Evolutionary conservation across 1,284 basidiomycete species (phyloP), one percentile per base, ranked within the genome.

Genomic region (Phellinidium pouzarii): DNA sequence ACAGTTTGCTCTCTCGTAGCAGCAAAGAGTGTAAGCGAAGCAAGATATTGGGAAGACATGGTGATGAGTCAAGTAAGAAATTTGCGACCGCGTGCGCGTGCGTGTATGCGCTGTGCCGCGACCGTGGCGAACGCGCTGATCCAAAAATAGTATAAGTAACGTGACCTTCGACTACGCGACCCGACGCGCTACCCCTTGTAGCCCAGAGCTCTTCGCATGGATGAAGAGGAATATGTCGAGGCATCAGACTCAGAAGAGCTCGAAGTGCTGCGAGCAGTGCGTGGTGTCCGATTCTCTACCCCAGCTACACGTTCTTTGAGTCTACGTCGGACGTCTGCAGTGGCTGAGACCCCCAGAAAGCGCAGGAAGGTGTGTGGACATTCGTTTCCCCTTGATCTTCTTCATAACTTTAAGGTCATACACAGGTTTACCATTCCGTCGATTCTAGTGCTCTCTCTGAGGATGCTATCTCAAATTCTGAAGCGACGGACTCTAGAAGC

Each of bases 201-300:
- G 38, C 19, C 26, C 14, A 25, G 19, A 20, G 20, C 50, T 44
- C 19, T 3, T 45, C 3, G 7, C 49, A 55, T 51, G 53, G 48
- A 50, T 20, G 36, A n/a, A 14, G 19, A 70, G 8, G 78, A 79
- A 37, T 65, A 71, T 51, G 75, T 82, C n/a, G 80, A 81, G 61
- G 82, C 80, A 9, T 82, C 80, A 1, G 80, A 82, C 56, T 61
- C 68, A 38, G 80, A 82, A 53, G 79, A 82, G 58, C 68, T 69
- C 17, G 77, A 77, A 59, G 67, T 70, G 29, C 57, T 73, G 9
- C 50, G 58, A 25, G 55, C 60, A 12, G 43, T 44, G 17, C 27
- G 27, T 23, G 52, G n/a, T 34, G 48, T 22, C 25, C 38, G 49
- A 55, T 34, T n/a, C 22, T 20, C 19, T 11, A 52, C 29, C 19